phyloP scores from a whole-genome alignment of 139 green algal genomes.

The Diplosphaera chodatii region DNA sequence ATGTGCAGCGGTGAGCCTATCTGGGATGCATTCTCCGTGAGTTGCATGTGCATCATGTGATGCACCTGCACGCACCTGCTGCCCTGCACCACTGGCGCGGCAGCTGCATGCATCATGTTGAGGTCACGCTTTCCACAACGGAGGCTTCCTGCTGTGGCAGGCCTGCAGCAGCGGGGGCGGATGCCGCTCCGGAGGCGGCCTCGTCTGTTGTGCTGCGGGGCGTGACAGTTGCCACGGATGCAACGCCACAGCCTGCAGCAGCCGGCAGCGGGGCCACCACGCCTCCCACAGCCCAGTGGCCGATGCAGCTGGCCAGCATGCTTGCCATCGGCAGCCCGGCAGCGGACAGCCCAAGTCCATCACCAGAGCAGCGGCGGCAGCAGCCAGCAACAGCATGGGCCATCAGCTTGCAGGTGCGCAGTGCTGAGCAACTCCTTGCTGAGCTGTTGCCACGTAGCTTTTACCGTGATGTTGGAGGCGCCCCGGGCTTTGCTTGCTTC shows the following conservation, averaged over 20 bases:
- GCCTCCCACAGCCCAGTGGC: background rate
- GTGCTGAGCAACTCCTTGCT: too few species aligned
- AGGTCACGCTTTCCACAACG: too few species aligned
- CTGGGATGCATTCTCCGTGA: too few species aligned
- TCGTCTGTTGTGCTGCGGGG: background rate
- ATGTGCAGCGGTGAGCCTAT: background rate
- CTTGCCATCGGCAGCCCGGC: background rate
- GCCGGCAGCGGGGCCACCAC: background rate
- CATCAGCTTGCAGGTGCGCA: background rate
- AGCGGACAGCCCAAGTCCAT: too few species aligned
- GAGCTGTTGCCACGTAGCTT: too few species aligned
- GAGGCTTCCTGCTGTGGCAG: too few species aligned
- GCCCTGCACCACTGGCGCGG: too few species aligned
- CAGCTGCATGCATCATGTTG: too few species aligned
- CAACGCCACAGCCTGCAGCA: background rate
- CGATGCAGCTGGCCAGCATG: background rate
- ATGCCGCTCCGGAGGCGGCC: background rate
- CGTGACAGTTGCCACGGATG: background rate
- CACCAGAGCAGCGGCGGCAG: background rate
- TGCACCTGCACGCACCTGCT: too few species aligned
- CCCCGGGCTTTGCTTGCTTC: too few species aligned
- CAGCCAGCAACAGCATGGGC: background rate
- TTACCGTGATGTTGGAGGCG: too few species aligned
- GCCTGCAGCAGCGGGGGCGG: background rate
- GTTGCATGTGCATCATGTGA: too few species aligned